Base-by-base conservation (phyloP, 768 basidiomycete genomes). In the Neoboletus brunneissimus region DNA sequence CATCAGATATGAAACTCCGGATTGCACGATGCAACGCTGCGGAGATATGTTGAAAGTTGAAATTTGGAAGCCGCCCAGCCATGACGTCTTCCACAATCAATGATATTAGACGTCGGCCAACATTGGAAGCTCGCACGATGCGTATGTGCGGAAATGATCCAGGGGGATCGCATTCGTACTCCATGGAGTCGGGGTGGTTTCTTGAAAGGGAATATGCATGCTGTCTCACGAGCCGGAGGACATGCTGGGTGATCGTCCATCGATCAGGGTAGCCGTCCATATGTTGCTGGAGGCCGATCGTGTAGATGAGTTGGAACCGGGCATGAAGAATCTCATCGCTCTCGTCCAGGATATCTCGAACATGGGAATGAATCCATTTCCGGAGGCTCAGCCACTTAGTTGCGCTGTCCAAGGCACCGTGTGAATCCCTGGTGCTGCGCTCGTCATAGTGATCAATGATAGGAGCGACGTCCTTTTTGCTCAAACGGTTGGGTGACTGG, bases 161-260 rank as follows among this genome's bases (percentile, higher is more conserved):
- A n/a, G 40, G 32, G 10, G 43, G 34, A 3, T 32, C 32, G 6
- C 3, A 2, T 1, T 51, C 38, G 6, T 52, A 44, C 35, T 66
- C 58, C 18, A 59, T 20, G 12, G 23, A 47, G 22, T 40, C 16
- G 0, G 56, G 48, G n/a, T 12, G 11, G 23, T 43, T 2, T 4
- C 12, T 51, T 22, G 42, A 44, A 18, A 64, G 18, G 2, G 27
- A 22, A 23, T 22, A 0, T 3, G 55, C 56, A 18, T 55, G 54
- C 8, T 41, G 50, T 13, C 51, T 51, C 0, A 66, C 48, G 11
- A 67, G 60, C 23, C 18, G 3, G 23, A 72, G 46, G 1, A 73
- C 48, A n/a, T 73, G 58, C 34, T 73, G 72, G 3, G 47, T 55
- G 5, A 61, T 70, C 0, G 45, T 51, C 72, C 72, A 73, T 40